A percentile compares a stretch with the other conserved stretches of the same genome.
These are phyloP conservation scores for Microcyclospora tardicrescens DNA, from an alignment of 2,329 filamentous ascomycete species.

Conservation along the genomic window DNA sequence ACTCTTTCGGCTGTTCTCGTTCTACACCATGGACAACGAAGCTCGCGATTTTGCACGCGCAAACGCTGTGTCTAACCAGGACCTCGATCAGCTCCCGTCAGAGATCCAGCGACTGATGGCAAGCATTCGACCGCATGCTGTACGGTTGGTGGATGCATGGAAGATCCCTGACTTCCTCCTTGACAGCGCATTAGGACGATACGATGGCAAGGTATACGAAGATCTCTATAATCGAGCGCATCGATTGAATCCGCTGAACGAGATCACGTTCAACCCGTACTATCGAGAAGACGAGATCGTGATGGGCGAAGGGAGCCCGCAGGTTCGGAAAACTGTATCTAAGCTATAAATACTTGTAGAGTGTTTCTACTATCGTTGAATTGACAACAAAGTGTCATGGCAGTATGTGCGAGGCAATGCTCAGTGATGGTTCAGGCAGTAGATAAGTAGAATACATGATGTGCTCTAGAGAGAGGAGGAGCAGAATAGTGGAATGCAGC, in stretches of 20 bases:
- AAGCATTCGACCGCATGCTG: slow-evolving; percentile 37
- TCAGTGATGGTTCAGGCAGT: too few species aligned
- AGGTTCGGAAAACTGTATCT: slow-evolving; percentile 16
- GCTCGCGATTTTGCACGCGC: slow-evolving; percentile 34
- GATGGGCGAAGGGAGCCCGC: slow-evolving; percentile 26
- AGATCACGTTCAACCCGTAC: slow-evolving; percentile 37
- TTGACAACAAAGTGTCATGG: too few species aligned
- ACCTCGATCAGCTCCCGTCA: slow-evolving; percentile 29
- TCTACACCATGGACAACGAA: slow-evolving; percentile 35
- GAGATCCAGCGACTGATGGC: slow-evolving; percentile 36
- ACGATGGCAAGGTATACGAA: slow-evolving; percentile 42
- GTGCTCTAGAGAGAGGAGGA: too few species aligned
- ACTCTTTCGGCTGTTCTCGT: slow-evolving; percentile 36
- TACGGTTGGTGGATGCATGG: slow-evolving; percentile 41
- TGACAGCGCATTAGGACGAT: slow-evolving; percentile 38
- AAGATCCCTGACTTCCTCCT: slow-evolving; percentile 40
- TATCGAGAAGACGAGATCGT: slow-evolving; percentile 38
- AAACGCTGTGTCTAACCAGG: slow-evolving; percentile 28
- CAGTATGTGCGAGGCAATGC: too few species aligned
- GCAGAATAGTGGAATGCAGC: too few species aligned
- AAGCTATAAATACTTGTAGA: slow-evolving; percentile 14
- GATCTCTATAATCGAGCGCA: slow-evolving; percentile 40
- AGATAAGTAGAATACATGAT: too few species aligned
- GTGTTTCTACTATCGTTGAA: background rate
- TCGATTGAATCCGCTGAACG: slow-evolving; percentile 39